Base-by-base conservation (phyloP, 2,329 filamentous ascomycete species). In the Furcasterigmium sp. region DNA sequence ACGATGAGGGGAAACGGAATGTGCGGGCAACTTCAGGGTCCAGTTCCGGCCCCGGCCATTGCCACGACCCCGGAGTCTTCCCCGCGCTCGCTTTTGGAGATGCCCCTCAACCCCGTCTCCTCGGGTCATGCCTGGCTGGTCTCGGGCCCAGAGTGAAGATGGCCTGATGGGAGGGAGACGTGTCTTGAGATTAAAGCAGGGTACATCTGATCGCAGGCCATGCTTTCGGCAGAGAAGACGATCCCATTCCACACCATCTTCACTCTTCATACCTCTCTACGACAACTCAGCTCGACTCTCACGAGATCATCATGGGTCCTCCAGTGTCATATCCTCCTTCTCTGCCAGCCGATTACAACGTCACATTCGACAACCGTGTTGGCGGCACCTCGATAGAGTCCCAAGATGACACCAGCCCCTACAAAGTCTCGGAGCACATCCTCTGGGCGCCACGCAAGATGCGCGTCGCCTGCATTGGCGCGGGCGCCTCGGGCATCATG, bases 401-500 rank as follows among this genome's bases (percentile, higher is more conserved):
- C 6, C 29, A 15, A 13, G 9, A 35, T 34, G 20, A 20, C 10
- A 8, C 7, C 13, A 14, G 8, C 8, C 15, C 39, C 14, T 41
- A 35, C 39, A 20, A 35, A n/a, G 39, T 41, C 21, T 41, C 39
- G 11, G 39, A 41, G 21, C 39, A 41, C 39, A 41, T 41, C 15
- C 39, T 41, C 3, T 41, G 39, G 39, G 39, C 39, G 2, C 39
- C 39, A 13, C 39, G 39, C n/a, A 41, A 23, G 28, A 21, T 41
- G 15, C 18, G 39, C 1, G 28, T 41, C 15, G 39, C 39, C 29
- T 41, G 39, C 17, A 46, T 46, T 15, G 45, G 45, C 13, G 45
- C 45, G 6, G 45, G 45, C n/a, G 41, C 41, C 15, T 41, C 41
- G 8, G 45, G 45, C 13, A 30, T 46, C 32, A 44, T 37, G 18